phyloP scores from a whole-genome alignment of 495 filamentous ascomycete species.

The Paragyromitra xinjiangensis region DNA sequence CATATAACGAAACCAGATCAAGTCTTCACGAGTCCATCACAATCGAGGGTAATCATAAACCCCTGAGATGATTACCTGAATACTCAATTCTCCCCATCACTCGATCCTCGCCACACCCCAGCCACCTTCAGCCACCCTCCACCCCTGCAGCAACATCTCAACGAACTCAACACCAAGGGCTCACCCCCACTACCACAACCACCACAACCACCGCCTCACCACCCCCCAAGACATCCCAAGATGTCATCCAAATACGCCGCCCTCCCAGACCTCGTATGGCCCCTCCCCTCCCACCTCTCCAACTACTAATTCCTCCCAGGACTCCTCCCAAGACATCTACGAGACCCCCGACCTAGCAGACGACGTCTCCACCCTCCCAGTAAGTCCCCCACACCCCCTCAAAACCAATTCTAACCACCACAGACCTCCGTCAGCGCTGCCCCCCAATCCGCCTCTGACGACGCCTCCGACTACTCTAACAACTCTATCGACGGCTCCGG shows the following conservation, averaged over 20 bases:
- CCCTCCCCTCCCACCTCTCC: not conserved
- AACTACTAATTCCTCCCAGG: slow-evolving; percentile 63
- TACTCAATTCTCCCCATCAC: too few relatives aligned
- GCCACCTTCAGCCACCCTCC: not conserved
- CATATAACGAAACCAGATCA: too few relatives aligned
- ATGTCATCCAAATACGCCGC: slow-evolving; percentile 76
- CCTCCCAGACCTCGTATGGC: slow-evolving; percentile 79
- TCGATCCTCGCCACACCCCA: too few relatives aligned
- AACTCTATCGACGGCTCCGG: slow-evolving; percentile 64
- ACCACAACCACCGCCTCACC: not conserved
- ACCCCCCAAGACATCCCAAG: not conserved
- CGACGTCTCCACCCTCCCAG: slow-evolving; percentile 82
- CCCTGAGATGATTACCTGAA: too few relatives aligned
- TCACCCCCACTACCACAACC: not conserved
- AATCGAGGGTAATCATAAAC: too few relatives aligned
- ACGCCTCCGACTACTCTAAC: slow-evolving; percentile 57
- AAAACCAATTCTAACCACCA: slow-evolving; percentile 4
- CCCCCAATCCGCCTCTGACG: slow-evolving; percentile 66
- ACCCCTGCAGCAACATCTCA: slow-evolving; percentile 2
- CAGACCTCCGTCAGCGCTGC: slow-evolving; percentile 73
- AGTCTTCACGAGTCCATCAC: too few relatives aligned
- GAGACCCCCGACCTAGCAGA: slow-evolving; percentile 92
- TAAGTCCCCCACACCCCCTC: slow-evolving; percentile 56
- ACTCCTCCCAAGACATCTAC: slow-evolving; percentile 91
- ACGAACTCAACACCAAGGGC: not conserved